A percentile compares a stretch with the other conserved stretches of the same genome.
phyloP scores from a whole-genome alignment of 139 green algal species.

The Micromonas commoda region DNA sequence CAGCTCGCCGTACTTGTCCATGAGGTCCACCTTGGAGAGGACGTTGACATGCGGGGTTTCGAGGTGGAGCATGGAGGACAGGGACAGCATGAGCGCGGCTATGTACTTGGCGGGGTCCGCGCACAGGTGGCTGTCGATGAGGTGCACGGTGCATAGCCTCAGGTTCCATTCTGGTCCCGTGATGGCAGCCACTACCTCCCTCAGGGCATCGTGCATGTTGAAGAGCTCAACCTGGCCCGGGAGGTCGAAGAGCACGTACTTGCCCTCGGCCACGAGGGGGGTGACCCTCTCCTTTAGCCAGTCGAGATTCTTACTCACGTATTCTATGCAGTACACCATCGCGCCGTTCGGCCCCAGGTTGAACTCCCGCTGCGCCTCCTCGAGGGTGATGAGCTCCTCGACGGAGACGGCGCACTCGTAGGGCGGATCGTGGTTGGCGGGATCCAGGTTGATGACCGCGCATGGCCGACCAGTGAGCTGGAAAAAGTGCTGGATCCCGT shows the following conservation, averaged over 20 bases:
- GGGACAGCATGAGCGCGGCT: conserved; percentile 59
- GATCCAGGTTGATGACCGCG: conserved; percentile 79
- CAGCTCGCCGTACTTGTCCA: conserved; percentile 80
- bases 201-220: conserved; percentile 22
- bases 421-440: conserved; percentile 13
- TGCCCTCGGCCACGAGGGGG: conserved; percentile 69
- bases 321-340: conserved; percentile 98
- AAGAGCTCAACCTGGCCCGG: conserved; percentile 30
- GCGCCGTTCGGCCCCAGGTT: conserved; percentile 90
- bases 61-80: conserved; percentile 88
- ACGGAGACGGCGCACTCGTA: conserved; percentile 54
- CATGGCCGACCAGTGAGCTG: conserved; percentile 66
- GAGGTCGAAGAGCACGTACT: conserved; percentile 95
- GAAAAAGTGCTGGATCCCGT: conserved; percentile 82
- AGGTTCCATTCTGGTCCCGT: conserved; percentile 3
- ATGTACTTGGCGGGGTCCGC: conserved; percentile 77
- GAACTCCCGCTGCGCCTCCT: conserved; percentile 90
- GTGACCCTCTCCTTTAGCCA: conserved; percentile 86
- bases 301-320: conserved; percentile 48
- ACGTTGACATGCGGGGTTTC: conserved; percentile 96
- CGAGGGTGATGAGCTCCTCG: conserved; percentile 65
- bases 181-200: background rate
- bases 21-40: conserved; percentile 93
- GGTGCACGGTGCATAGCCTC: conserved; percentile 58
- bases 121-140: conserved; percentile 79